Conservation (phyloP, 2,329 filamentous ascomycete genomes). For the Fusarium pseudoanthophilum region DNA sequence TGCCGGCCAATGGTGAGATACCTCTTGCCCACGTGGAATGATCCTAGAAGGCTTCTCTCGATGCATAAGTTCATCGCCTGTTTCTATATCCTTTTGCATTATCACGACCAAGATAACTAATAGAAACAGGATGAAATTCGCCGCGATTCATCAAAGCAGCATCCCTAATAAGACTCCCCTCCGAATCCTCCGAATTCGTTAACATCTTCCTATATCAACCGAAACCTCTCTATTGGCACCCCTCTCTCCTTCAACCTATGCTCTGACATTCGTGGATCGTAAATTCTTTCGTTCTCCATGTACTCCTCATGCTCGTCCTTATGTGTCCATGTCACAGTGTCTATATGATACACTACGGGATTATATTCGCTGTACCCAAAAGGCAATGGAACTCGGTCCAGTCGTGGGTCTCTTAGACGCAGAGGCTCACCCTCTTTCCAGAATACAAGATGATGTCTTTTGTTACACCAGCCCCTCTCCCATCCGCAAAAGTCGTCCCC, state of each 20-base stretch:
- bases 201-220: background rate
- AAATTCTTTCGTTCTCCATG: too few relatives aligned
- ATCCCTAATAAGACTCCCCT: accelerated
- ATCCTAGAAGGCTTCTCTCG: background rate
- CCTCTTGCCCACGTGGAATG: background rate
- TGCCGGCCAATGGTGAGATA: background rate
- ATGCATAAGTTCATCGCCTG: background rate
- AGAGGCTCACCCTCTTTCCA: too few relatives aligned
- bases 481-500: too few relatives aligned
- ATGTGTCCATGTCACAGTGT: too few relatives aligned
- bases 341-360: too few relatives aligned
- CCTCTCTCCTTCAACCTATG: background rate
- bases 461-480: too few relatives aligned
- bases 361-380: too few relatives aligned
- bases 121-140: background rate
- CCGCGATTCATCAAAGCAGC: background rate
- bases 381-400: too few relatives aligned
- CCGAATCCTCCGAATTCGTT: too few relatives aligned
- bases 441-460: too few relatives aligned
- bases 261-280: background rate
- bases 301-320: too few relatives aligned
- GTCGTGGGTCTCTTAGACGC: too few relatives aligned
- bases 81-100: background rate
- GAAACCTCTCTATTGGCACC: background rate
- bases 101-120: background rate